These are phyloP conservation scores for Pseudevernia furfuracea DNA, from an alignment of 495 filamentous ascomycete species.

Conservation along the genomic window DNA sequence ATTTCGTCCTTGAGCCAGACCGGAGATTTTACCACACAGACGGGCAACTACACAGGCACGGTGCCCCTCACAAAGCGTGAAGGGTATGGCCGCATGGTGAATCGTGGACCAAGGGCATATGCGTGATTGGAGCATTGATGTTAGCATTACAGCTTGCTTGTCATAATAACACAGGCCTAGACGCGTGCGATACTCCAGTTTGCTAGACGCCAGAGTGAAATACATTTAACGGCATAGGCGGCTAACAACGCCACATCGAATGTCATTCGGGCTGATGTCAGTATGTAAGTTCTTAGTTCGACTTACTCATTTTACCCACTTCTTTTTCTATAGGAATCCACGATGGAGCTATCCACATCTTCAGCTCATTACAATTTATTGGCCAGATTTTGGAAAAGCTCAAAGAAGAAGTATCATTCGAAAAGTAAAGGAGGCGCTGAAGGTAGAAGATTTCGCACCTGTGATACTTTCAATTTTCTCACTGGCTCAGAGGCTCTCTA, in stretches of 20 bases:
- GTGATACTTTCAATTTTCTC: background rate
- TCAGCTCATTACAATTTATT: background rate
- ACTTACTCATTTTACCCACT: background rate
- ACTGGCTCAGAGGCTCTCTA: background rate
- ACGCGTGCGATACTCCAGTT: background rate
- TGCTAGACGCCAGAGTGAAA: background rate
- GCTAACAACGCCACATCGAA: background rate
- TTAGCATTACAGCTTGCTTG: background rate
- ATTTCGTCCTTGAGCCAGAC: conserved; percentile 28
- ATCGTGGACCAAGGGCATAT: background rate
- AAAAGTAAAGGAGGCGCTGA: background rate
- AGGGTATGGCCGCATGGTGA: conserved; percentile 3
- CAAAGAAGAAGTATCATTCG: background rate
- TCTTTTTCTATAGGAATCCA: background rate
- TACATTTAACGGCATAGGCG: background rate
- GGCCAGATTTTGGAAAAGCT: background rate
- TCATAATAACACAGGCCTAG: background rate
- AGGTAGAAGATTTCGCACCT: background rate
- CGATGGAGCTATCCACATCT: background rate
- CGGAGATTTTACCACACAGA: conserved; percentile 22
- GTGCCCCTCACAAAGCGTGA: background rate
- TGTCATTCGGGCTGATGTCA: background rate
- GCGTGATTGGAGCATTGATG: background rate
- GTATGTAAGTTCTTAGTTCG: background rate
- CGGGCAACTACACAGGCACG: conserved; percentile 14